These are phyloP conservation scores for Dispira simplex DNA, from an alignment of 192 early-diverging fungal species.

Conservation along the genomic window DNA sequence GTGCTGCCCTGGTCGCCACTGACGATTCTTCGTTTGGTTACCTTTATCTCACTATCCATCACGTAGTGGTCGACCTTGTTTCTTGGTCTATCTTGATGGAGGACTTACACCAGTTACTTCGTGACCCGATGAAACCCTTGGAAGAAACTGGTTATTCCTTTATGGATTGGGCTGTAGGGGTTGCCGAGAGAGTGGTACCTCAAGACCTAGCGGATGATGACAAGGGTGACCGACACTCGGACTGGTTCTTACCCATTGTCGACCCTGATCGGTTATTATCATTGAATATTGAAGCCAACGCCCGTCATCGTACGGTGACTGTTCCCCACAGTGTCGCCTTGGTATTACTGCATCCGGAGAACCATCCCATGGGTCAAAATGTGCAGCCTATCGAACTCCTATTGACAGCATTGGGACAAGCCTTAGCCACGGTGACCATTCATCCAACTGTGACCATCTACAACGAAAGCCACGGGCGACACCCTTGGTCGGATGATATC, in stretches of 20 bases:
- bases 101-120: slow-evolving; percentile 12
- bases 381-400: background rate
- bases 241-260: background rate
- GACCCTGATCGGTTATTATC: background rate
- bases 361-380: background rate
- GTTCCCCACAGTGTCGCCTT: background rate
- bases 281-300: background rate
- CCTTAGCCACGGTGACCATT: background rate
- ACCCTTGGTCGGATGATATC: slow-evolving; percentile 5
- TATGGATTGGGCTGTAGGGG: slow-evolving; percentile 10
- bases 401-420: background rate
- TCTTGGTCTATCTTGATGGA: slow-evolving; percentile 19
- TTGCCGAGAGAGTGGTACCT: background rate
- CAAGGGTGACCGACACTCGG: background rate
- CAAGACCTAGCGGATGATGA: background rate
- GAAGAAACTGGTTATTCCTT: slow-evolving; percentile 12
- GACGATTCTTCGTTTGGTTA: slow-evolving; percentile 9
- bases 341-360: background rate
- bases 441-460: background rate
- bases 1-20: slow-evolving; percentile 9
- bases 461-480: slow-evolving; percentile 12
- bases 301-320: background rate
- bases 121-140: slow-evolving; percentile 5
- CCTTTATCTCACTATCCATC: slow-evolving; percentile 15
- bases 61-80: slow-evolving; percentile 18